Base-by-base conservation (phyloP, 2,329 filamentous ascomycete species). In the Sclerotinia borealis region DNA sequence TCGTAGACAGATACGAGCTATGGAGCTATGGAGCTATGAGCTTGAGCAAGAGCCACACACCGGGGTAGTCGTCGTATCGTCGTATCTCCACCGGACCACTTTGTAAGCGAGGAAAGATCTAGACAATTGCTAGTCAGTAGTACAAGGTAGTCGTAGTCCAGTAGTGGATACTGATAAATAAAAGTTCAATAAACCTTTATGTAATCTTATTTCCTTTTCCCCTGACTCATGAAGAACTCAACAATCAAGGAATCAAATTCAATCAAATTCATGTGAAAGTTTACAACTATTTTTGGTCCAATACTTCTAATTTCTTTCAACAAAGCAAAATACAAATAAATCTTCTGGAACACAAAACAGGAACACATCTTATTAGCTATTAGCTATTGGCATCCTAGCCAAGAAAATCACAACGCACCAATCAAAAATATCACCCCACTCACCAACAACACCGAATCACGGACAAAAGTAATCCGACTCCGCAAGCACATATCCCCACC, bases 401-500 rank as follows among this genome's bases (percentile, higher is more conserved):
- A 50, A 50, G 29, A 19, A n/a, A 15, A 22, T 13, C 6, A 25
- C 13, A 2, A 34, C 15, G 34, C n/a, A 1, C 52, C 37, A 55
- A 55, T 55, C 37, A 43, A 6, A 43, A n/a, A 19, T 6, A 8
- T n/a, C n/a, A 15, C 27, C 27, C 37, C 37, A 22, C 25, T n/a
- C n/a, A n/a, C n/a, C n/a, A n/a, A n/a, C n/a, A n/a, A n/a, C n/a
- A n/a, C n/a, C n/a, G n/a, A 50, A 29, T 41, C 36, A 55, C 52
- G 52, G 52, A 31, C 37, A 55, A 55, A 55, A 43, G 37, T 43
- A 43, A 31, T 55, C 52, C 52, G 52, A 55, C 52, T 55, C 52
- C 52, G 52, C 37, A 43, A 19, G 17, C 31, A n/a, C 27, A 55
- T 55, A 55, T 55, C 22, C 37, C 15, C 25, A 17, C 41, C 37